Percentiles rank a stretch among this genome's conserved stretches.
Evolutionary conservation across 1,284 basidiomycete genomes (phyloP).

Genomic region (Fomitopsis palustris): DNA sequence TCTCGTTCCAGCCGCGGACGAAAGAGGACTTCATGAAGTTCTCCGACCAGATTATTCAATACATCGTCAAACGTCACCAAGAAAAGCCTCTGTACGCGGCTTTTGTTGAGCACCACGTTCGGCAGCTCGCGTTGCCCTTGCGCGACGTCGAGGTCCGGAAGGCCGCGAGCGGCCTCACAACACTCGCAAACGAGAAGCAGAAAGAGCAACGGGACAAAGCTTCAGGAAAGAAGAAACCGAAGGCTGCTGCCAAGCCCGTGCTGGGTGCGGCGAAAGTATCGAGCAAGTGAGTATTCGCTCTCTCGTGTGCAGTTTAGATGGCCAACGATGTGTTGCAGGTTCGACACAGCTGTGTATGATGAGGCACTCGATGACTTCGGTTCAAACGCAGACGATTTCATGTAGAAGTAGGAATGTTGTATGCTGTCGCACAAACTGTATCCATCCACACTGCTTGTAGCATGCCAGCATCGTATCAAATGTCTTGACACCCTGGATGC

Average conservation of each 20-base stretch:
- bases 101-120: slow-evolving; percentile 81
- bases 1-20: slow-evolving; percentile 75
- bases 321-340: slow-evolving; percentile 35
- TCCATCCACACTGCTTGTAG: slow-evolving; percentile 12
- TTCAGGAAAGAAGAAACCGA: slow-evolving; percentile 87
- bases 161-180: slow-evolving; percentile 76
- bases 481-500: background rate
- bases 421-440: slow-evolving; percentile 3
- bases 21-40: slow-evolving; percentile 82
- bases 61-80: slow-evolving; percentile 73
- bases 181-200: slow-evolving; percentile 92
- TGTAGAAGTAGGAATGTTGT: slow-evolving; percentile 39
- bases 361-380: slow-evolving; percentile 86
- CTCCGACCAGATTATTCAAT: slow-evolving; percentile 69
- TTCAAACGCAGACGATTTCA: slow-evolving; percentile 67
- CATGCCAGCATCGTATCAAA: slow-evolving; percentile 4
- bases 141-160: slow-evolving; percentile 89
- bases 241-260: slow-evolving; percentile 64
- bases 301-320: background rate
- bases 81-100: slow-evolving; percentile 75
- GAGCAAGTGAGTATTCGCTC: slow-evolving; percentile 48
- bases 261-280: slow-evolving; percentile 70
- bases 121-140: slow-evolving; percentile 69
- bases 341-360: slow-evolving; percentile 79
- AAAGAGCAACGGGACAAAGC: slow-evolving; percentile 83